phyloP scores from a whole-genome alignment of 768 basidiomycete species.

The Hypholoma fasciculare region DNA sequence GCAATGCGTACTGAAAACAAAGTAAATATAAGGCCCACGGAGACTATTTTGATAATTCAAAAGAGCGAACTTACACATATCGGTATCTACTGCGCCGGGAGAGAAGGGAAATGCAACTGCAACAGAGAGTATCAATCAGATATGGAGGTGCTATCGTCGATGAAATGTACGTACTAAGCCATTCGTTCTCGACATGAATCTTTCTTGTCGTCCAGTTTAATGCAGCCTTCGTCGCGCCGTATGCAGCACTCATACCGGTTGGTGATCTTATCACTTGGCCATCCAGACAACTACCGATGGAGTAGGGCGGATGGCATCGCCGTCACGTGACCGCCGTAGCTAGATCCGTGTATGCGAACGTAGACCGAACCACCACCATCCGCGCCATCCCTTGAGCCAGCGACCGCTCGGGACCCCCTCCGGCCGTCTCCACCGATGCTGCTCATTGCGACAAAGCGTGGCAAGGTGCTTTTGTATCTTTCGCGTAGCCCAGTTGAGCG shows the following conservation, averaged over 20 bases:
- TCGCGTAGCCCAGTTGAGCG: too few species aligned
- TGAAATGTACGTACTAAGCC: not conserved
- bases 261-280: not conserved
- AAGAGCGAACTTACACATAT: not conserved
- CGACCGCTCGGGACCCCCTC: too few species aligned
- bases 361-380: too few species aligned
- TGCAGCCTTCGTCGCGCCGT: constrained; percentile 4
- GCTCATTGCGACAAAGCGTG: constrained; percentile 5
- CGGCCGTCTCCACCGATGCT: not conserved
- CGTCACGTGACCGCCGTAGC: too few species aligned
- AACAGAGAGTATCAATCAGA: not conserved
- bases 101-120: not conserved
- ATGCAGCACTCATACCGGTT: not conserved
- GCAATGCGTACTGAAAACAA: not conserved
- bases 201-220: constrained; percentile 4
- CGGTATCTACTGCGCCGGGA: not conserved
- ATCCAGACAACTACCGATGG: not conserved
- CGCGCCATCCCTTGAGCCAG: too few species aligned
- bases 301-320: too few species aligned
- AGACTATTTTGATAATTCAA: too few species aligned
- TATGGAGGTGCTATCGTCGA: not conserved
- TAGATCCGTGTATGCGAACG: too few species aligned
- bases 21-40: not conserved
- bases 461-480: not conserved
- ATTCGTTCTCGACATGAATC: constrained; percentile 10